These are phyloP conservation scores for Alternaria panax DNA, from an alignment of 2,329 filamentous ascomycete genomes.

Conservation along the genomic window DNA sequence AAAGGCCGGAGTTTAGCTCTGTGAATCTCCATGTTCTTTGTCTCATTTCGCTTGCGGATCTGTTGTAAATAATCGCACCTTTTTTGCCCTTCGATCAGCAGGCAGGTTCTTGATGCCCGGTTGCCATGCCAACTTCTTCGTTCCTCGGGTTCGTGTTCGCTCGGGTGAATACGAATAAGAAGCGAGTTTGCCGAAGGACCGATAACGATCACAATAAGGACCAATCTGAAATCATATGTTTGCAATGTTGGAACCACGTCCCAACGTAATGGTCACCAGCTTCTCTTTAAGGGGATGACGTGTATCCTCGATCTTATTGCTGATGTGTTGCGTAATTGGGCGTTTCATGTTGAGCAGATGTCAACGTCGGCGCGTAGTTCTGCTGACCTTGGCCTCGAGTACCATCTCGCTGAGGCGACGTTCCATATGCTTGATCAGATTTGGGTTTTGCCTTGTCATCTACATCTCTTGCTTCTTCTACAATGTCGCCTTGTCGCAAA, in stretches of 20 bases:
- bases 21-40: conserved; percentile 27
- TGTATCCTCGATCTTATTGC: conserved; percentile 43
- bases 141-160: conserved; percentile 15
- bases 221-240: conserved; percentile 25
- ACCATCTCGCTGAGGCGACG: conserved; percentile 35
- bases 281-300: conserved; percentile 49
- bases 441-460: conserved; percentile 32
- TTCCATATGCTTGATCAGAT: conserved; percentile 29
- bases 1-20: conserved; percentile 29
- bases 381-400: conserved; percentile 35
- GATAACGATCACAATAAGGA: conserved; percentile 6
- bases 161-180: conserved; percentile 6
- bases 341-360: conserved; percentile 45
- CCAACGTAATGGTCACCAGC: conserved; percentile 43
- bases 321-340: conserved; percentile 42
- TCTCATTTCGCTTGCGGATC: conserved; percentile 49
- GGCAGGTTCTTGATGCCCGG: background rate
- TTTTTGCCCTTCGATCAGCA: background rate
- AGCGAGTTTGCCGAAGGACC: conserved; percentile 22
- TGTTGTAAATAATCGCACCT: conserved; percentile 27
- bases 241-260: conserved; percentile 33
- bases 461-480: conserved; percentile 33
- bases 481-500: conserved; percentile 34
- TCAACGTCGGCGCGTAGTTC: conserved; percentile 33
- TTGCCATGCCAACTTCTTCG: conserved; percentile 2